Conservation (phyloP, 345 rosid species). For the Melaleuca quinquenervia region DNA sequence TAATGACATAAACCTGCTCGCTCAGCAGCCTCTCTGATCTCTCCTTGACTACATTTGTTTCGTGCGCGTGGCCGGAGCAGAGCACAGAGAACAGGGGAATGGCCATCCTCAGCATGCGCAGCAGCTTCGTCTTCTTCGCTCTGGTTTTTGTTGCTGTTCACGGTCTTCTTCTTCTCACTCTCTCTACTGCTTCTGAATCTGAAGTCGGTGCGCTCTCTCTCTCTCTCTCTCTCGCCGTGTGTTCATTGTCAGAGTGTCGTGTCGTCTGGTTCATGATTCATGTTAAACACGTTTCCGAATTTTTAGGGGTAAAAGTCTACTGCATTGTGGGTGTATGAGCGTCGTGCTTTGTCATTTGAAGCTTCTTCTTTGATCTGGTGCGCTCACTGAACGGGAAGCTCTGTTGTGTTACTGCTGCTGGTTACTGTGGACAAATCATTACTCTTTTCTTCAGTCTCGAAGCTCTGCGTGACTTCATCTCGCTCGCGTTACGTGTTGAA, state of each 20-base stretch:
- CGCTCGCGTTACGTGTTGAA: not conserved
- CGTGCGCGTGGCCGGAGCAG: not conserved
- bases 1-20: not conserved
- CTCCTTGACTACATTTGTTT: not conserved
- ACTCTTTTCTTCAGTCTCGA: not conserved
- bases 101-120: not conserved
- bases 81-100: not conserved
- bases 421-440: not conserved
- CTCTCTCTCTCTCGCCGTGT: not conserved
- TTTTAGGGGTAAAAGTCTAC: not conserved
- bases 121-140: not conserved
- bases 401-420: not conserved
- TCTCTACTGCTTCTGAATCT: slow-evolving; percentile 5
- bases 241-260: not conserved
- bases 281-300: not conserved
- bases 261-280: not conserved
- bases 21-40: not conserved
- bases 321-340: not conserved
- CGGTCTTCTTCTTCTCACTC: not conserved
- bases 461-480: not conserved
- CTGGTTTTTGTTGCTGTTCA: not conserved
- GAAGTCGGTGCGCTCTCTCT: slow-evolving; percentile 19
- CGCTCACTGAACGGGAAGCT: not conserved
- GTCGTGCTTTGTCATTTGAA: not conserved
- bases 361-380: not conserved